Evolutionary conservation across 2,329 filamentous ascomycete genomes (phyloP).

Genomic region (Fusarium piperis): DNA sequence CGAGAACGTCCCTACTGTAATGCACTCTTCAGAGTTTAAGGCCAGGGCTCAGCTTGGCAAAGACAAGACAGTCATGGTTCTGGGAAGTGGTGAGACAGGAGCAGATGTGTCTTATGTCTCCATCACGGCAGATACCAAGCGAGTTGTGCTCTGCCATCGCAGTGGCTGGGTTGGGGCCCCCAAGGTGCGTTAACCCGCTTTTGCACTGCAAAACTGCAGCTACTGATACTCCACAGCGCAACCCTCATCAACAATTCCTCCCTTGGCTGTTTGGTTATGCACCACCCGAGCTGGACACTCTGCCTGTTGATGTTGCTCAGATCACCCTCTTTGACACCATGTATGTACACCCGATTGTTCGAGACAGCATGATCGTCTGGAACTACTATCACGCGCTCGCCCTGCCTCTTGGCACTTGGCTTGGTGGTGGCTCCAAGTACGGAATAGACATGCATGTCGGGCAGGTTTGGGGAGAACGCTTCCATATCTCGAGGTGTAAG

Average conservation of each 20-base stretch:
- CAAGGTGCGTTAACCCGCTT: conserved; percentile 5
- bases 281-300: not conserved
- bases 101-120: conserved; percentile 55
- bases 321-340: conserved; percentile 20
- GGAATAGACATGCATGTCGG: conserved; percentile 28
- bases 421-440: not conserved
- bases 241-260: conserved; percentile 14
- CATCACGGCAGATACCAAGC: conserved; percentile 51
- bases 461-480: conserved; percentile 40
- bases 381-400: conserved; percentile 18
- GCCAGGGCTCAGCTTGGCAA: conserved; percentile 49
- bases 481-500: conserved; percentile 39
- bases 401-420: conserved; percentile 6
- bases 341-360: conserved; percentile 22
- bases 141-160: conserved; percentile 54
- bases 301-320: conserved; percentile 13
- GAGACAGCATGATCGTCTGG: conserved; percentile 21
- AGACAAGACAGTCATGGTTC: conserved; percentile 52
- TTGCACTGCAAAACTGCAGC: rapidly evolving
- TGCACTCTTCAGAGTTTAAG: conserved; percentile 58
- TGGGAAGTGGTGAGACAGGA: conserved; percentile 56
- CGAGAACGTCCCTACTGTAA: conserved; percentile 25
- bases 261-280: conserved; percentile 23
- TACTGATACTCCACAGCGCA: not conserved
- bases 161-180: conserved; percentile 47